phyloP scores from a whole-genome alignment of 345 rosid genomes.

The Sisymbrium altissimum region DNA sequence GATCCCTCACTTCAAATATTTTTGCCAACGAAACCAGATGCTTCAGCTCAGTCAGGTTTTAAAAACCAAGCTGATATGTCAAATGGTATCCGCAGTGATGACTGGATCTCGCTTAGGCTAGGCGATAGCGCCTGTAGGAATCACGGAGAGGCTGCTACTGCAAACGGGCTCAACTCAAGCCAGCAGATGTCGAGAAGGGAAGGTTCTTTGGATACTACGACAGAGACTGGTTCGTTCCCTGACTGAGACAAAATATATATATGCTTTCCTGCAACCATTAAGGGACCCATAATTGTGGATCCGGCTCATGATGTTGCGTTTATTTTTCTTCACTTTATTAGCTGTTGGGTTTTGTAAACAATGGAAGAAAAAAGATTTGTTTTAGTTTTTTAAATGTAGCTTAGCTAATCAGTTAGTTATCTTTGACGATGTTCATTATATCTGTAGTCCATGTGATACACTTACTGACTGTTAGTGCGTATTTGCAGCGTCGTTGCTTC shows the following conservation, averaged over 20 bases:
- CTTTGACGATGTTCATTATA: neutral
- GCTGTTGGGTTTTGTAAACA: constrained; percentile 19
- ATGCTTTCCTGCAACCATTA: neutral
- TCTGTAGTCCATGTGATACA: neutral
- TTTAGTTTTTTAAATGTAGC: neutral
- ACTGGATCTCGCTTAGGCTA: constrained; percentile 92
- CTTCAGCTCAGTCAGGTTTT: constrained; percentile 52
- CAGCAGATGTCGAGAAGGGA: constrained; percentile 55
- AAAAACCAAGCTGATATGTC: constrained; percentile 67
- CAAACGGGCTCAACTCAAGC: constrained; percentile 52
- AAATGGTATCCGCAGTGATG: constrained; percentile 71
- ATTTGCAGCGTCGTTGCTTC: constrained; percentile 77
- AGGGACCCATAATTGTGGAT: neutral
- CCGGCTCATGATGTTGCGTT: constrained; percentile 13
- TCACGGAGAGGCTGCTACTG: constrained; percentile 44
- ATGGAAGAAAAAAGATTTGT: constrained; percentile 8
- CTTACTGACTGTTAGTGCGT: constrained; percentile 18
- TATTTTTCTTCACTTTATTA: neutral
- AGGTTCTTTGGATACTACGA: constrained; percentile 47
- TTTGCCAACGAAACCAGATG: constrained; percentile 77
- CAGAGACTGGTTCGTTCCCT: constrained; percentile 76
- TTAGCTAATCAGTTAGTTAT: neutral
- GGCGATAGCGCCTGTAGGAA: constrained; percentile 63
- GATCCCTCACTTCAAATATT: constrained; percentile 94
- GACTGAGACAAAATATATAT: constrained; percentile 10